These are phyloP conservation scores for Aspergillus ochraceoroseus DNA, from an alignment of 2,329 filamentous ascomycete genomes.

Conservation along the genomic window DNA sequence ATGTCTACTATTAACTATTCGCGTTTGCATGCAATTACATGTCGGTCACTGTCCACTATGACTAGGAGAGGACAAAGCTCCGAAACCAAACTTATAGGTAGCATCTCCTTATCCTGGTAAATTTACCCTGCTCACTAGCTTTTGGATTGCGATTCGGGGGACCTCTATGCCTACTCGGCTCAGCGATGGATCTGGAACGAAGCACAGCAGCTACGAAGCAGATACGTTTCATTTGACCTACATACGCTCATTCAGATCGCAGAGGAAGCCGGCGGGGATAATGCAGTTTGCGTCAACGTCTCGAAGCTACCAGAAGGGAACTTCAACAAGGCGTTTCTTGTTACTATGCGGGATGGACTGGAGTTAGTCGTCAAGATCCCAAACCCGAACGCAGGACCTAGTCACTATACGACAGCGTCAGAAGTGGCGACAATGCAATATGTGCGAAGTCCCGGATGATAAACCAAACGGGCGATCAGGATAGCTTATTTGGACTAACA, in stretches of 20 bases:
- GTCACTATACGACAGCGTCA: conserved; percentile 4
- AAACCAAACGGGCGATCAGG: neutral
- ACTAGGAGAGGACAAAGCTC: neutral
- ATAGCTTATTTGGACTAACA: conserved; percentile 1
- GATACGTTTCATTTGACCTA: conserved; percentile 1
- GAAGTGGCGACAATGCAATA: conserved; percentile 12
- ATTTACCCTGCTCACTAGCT: conserved; percentile 1
- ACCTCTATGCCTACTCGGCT: conserved; percentile 5
- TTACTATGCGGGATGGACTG: conserved; percentile 4
- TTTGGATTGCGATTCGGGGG: conserved; percentile 1
- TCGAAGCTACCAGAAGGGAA: conserved; percentile 5
- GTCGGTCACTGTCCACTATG: conserved; percentile 3
- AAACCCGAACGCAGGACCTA: conserved; percentile 4
- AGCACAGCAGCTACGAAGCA: conserved; percentile 1
- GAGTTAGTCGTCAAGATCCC: conserved; percentile 9
- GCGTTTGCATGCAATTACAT: conserved; percentile 4
- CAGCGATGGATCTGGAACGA: conserved; percentile 12
- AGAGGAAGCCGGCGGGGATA: conserved; percentile 1
- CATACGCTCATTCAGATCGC: neutral
- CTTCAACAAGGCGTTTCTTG: conserved; percentile 9
- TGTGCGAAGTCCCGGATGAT: conserved; percentile 1
- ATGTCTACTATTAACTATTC: conserved; percentile 1
- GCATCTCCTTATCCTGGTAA: conserved; percentile 1
- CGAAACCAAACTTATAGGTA: conserved; percentile 2
- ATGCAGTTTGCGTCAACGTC: conserved; percentile 1